Evolutionary conservation across 2,329 filamentous ascomycete genomes (phyloP).

Genomic region (Arachnopeziza araneosa): DNA sequence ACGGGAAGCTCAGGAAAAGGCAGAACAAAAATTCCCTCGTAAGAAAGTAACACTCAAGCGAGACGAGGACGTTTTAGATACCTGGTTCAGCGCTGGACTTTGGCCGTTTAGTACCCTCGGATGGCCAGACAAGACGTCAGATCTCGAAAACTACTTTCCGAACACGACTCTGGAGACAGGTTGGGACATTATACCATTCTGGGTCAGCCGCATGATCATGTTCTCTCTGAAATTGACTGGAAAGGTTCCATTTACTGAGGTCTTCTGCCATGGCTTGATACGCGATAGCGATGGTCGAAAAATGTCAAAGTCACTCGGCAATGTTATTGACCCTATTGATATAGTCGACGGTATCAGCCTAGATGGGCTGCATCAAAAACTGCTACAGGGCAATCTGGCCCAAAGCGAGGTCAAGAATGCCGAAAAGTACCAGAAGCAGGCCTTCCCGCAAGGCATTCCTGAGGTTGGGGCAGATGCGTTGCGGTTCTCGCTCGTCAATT

Average conservation of each 20-base stretch:
- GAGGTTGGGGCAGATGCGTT: slow-evolving; percentile 77
- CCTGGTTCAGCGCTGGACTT: slow-evolving; percentile 87
- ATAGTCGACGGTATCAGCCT: slow-evolving; percentile 81
- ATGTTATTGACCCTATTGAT: slow-evolving; percentile 87
- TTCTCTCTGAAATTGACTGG: slow-evolving; percentile 83
- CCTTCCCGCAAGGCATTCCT: slow-evolving; percentile 87
- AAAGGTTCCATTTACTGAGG: slow-evolving; percentile 82
- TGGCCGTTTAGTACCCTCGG: slow-evolving; percentile 91
- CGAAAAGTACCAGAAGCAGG: slow-evolving; percentile 89
- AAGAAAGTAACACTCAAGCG: slow-evolving; percentile 75
- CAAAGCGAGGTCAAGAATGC: slow-evolving; percentile 2
- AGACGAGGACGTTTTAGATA: slow-evolving; percentile 89
- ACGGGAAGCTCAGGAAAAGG: slow-evolving; percentile 73
- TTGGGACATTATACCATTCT: slow-evolving; percentile 91
- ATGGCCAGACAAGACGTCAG: slow-evolving; percentile 74
- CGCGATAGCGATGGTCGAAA: slow-evolving; percentile 88
- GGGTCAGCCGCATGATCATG: slow-evolving; percentile 90
- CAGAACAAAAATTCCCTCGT: slow-evolving; percentile 68
- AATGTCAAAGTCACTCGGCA: slow-evolving; percentile 92
- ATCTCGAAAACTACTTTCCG: slow-evolving; percentile 75
- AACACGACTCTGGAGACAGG: slow-evolving; percentile 84
- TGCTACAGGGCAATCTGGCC: not conserved
- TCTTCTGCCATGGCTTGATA: slow-evolving; percentile 88
- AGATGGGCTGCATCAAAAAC: slow-evolving; percentile 57
- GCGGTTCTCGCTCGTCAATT: too few relatives aligned